A percentile compares a stretch with the other conserved stretches of the same genome.
Conservation (phyloP, 2,329 filamentous ascomycete genomes). For the Rasamsonia emersonii region DNA sequence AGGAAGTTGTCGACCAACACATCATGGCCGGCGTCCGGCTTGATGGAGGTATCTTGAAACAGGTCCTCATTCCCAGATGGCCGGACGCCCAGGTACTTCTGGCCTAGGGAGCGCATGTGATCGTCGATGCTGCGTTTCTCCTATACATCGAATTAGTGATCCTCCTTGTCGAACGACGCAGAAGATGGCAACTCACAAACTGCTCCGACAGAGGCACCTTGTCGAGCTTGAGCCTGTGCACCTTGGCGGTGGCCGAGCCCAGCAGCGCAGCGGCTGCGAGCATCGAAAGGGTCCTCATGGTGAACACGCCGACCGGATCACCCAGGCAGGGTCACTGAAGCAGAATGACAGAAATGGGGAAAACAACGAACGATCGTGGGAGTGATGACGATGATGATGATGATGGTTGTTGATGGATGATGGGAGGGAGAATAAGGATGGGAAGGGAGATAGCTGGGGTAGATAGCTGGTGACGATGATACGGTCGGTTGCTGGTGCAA, state of each 20-base stretch:
- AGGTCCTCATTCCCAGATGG: slow-evolving; percentile 63
- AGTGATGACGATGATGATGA: slow-evolving; percentile 10
- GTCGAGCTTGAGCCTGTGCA: slow-evolving; percentile 96
- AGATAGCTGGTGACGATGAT: slow-evolving; percentile 17
- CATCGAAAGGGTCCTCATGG: slow-evolving; percentile 80
- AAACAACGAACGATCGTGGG: slow-evolving; percentile 8
- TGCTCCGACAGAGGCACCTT: slow-evolving; percentile 91
- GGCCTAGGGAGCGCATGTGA: slow-evolving; percentile 73
- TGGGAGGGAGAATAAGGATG: slow-evolving; percentile 16
- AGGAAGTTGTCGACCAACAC: slow-evolving; percentile 95
- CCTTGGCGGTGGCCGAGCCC: slow-evolving; percentile 71
- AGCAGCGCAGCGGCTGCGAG: slow-evolving; percentile 71
- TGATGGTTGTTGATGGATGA: slow-evolving; percentile 7
- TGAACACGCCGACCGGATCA: slow-evolving; percentile 12
- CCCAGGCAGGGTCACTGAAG: neutral
- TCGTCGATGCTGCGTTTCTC: slow-evolving; percentile 68
- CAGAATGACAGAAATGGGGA: slow-evolving; percentile 1
- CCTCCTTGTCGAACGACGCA: slow-evolving; percentile 1
- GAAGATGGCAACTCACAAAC: slow-evolving; percentile 55
- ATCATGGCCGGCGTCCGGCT: slow-evolving; percentile 60
- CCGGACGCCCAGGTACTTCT: slow-evolving; percentile 91
- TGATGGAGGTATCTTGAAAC: slow-evolving; percentile 65
- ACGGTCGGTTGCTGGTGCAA: slow-evolving; percentile 7
- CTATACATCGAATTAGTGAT: slow-evolving; percentile 38
- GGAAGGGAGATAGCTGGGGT: slow-evolving; percentile 19